Base-by-base conservation (phyloP, 129 eudicot species). In the Chrysanthemum seticuspe region DNA sequence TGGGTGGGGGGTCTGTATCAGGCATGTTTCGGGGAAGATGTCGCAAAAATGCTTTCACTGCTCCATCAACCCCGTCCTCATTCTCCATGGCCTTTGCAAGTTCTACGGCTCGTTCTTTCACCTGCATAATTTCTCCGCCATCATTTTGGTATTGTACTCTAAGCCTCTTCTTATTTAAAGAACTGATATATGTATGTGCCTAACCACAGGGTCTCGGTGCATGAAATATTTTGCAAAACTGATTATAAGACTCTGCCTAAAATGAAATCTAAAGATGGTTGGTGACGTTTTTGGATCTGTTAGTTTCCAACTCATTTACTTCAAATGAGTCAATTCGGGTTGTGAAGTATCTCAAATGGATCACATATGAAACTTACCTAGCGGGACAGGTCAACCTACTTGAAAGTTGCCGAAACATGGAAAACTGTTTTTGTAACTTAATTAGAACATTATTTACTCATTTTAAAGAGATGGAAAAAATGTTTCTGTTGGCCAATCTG, bases 11-110 rank as follows among this genome's bases (percentile, higher is more conserved):
- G 36, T 78, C 84, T 0, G 80, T 62, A 40, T 79, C 94, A 6
- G 74, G 76, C 48, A 53, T 79, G 47, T 73, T 78, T 40, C 72
- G 81, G 7, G 98, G 97, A 76, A 89, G 86, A 56, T 94, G 98
- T 79, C 86, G 87, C 31, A 85, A 72, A 79, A 94, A 94, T 11
- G 98, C 98, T 61, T 72, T 88, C 29, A 94, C 98, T 2, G 98
- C 98, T 47, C 98, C 98, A 1, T 83, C 84, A 47, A 94, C 96
- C 57, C 98, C 98, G 50, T 94, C 97, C 80, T 94, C 98, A 71
- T 88, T 74, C 82, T 94, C 96, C 98, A 90, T 94, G 23, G 88
- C 96, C 81, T 85, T 87, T 5, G 98, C 91, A 34, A 94, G 98
- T 62, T 84, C 86, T 21, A 93, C 73, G 14, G 98, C 98, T 60